A percentile compares a stretch with the other conserved stretches of the same genome.
phyloP scores from a whole-genome alignment of 305 asterid species.

The Solanum hybrid region DNA sequence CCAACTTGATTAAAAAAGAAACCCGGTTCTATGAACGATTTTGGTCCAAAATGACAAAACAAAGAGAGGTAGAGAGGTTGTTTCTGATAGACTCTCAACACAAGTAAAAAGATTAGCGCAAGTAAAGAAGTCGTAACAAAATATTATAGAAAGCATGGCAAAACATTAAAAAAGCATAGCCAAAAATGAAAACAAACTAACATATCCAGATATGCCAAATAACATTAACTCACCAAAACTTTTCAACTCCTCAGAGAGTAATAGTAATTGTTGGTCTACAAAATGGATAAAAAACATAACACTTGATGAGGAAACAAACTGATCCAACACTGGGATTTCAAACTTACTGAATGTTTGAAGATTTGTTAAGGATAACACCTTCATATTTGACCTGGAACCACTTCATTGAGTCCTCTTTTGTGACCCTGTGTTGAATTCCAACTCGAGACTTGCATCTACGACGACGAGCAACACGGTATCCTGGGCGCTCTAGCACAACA shows the following conservation, averaged over 20 bases:
- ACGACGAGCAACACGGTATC: conserved; percentile 88
- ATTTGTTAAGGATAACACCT: conserved; percentile 72
- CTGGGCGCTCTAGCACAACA: conserved; percentile 90
- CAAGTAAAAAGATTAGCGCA: neutral
- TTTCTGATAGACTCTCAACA: neutral
- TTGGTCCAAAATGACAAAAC: no score
- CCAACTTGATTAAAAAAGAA: no score
- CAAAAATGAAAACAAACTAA: neutral
- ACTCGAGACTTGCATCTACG: conserved; percentile 94
- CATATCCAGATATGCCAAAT: neutral
- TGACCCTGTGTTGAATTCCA: conserved; percentile 87
- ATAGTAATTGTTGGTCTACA: neutral
- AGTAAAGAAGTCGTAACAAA: neutral
- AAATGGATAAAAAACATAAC: neutral
- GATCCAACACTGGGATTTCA: neutral
- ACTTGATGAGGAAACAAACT: neutral
- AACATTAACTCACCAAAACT: neutral
- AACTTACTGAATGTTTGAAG: conserved; percentile 44
- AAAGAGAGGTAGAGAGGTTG: no score
- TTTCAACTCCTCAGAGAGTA: neutral
- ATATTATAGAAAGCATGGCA: neutral
- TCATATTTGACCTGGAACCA: conserved; percentile 65
- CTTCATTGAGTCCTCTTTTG: conserved; percentile 90
- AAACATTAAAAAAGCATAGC: neutral
- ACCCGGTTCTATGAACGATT: no score